Conservation (phyloP, 805 yeast genomes). For the Saturnispora serradocipensis region DNA sequence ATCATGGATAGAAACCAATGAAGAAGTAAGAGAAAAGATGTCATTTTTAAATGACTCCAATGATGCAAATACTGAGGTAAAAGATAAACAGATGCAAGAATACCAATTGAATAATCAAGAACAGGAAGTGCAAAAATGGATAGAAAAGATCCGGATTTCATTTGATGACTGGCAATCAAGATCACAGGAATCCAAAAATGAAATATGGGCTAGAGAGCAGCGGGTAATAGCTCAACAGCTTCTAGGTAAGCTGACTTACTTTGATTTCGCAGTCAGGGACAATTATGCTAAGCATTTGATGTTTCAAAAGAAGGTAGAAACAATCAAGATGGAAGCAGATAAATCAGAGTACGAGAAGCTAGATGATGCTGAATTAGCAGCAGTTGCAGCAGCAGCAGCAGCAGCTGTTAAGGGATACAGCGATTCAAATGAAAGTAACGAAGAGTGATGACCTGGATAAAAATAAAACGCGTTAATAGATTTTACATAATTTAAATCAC, state of each 20-base stretch:
- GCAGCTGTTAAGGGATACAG: slow-evolving; percentile 16
- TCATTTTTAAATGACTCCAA: slow-evolving; percentile 11
- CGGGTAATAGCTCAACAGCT: slow-evolving; percentile 37
- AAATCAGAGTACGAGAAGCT: slow-evolving; percentile 8
- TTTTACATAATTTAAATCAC: neutral
- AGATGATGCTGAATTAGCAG: slow-evolving; percentile 23
- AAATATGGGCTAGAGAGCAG: slow-evolving; percentile 38
- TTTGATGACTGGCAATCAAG: slow-evolving; percentile 37
- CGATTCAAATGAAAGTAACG: slow-evolving; percentile 5
- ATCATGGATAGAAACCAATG: slow-evolving; percentile 16
- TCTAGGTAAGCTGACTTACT: slow-evolving; percentile 31
- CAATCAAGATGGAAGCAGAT: slow-evolving; percentile 2
- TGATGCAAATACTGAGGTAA: slow-evolving; percentile 7
- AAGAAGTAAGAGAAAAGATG: slow-evolving; percentile 17
- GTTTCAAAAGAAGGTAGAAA: slow-evolving; percentile 16
- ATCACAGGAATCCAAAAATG: slow-evolving; percentile 27
- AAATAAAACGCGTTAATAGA: neutral
- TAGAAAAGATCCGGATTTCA: slow-evolving; percentile 33
- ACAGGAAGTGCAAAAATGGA: slow-evolving; percentile 18
- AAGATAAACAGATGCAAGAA: neutral
- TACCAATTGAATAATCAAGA: neutral
- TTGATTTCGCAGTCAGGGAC: slow-evolving; percentile 35
- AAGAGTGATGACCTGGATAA: neutral
- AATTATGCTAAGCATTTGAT: slow-evolving; percentile 27
- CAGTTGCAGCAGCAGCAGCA: slow-evolving; percentile 27